These are phyloP conservation scores for Citeromyces matritensis DNA, from an alignment of 805 yeast species.

Conservation along the genomic window DNA sequence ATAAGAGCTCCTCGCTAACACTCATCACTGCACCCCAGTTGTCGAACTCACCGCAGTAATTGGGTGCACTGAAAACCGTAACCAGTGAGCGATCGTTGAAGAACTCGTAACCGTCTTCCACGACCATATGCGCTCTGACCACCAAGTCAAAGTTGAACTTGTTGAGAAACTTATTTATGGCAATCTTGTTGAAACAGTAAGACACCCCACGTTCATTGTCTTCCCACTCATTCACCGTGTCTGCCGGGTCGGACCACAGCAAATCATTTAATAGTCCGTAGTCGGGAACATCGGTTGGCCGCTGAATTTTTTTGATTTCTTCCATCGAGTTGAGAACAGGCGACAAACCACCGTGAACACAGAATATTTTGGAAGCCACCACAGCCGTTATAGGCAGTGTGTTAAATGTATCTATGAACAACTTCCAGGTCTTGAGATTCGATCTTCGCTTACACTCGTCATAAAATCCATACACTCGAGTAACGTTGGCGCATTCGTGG, in stretches of 20 bases:
- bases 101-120: constrained; percentile 68
- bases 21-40: constrained; percentile 99
- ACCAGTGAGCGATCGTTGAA: constrained; percentile 59
- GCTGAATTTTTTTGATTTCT: constrained; percentile 57
- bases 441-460: constrained; percentile 96
- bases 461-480: constrained; percentile 92
- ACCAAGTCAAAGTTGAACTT: constrained; percentile 71
- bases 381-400: constrained; percentile 92
- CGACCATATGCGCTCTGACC: constrained; percentile 83
- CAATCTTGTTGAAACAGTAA: constrained; percentile 66
- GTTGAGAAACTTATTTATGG: constrained; percentile 61
- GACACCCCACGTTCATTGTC: constrained; percentile 79
- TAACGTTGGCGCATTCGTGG: constrained; percentile 95
- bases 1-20: constrained; percentile 80
- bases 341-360: constrained; percentile 76
- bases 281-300: constrained; percentile 83
- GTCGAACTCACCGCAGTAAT: constrained; percentile 73
- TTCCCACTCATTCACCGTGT: constrained; percentile 73
- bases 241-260: constrained; percentile 80
- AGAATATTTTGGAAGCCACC: constrained; percentile 88
- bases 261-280: constrained; percentile 65
- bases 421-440: constrained; percentile 86
- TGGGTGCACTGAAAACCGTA: constrained; percentile 64
- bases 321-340: constrained; percentile 64
- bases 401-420: constrained; percentile 88